Percentiles rank a stretch among this genome's conserved stretches.
Conservation (phyloP, 225 moss, liverwort and hornwort species). For the Marchantia polymorpha region DNA sequence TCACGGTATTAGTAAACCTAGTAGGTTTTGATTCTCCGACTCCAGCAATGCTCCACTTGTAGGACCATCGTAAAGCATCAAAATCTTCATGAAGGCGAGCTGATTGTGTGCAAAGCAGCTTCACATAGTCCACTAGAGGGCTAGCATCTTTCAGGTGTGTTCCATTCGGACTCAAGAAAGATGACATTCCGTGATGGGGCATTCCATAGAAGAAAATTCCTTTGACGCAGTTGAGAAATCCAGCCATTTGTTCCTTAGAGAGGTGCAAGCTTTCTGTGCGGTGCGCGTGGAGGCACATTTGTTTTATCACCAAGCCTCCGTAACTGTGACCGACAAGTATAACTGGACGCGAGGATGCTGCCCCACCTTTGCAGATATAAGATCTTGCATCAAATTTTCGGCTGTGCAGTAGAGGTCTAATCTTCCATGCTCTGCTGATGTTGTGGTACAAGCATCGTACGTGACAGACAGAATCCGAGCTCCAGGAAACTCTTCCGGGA, state of each 20-base stretch:
- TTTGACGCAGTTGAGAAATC: not conserved
- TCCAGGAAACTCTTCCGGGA: not conserved
- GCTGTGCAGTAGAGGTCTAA: not conserved
- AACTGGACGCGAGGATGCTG: not conserved
- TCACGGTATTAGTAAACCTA: no score
- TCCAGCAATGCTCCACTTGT: no score
- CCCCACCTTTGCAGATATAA: not conserved
- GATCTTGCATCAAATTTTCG: not conserved
- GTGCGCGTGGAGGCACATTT: not conserved
- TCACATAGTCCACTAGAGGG: no score
- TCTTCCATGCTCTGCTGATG: not conserved
- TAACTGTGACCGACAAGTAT: slow-evolving; percentile 5
- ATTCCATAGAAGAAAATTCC: not conserved
- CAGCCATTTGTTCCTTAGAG: no score
- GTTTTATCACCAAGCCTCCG: slow-evolving; percentile 1
- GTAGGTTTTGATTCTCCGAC: no score
- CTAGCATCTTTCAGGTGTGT: no score
- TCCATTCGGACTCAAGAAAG: no score
- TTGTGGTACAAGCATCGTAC: not conserved
- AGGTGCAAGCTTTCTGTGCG: not conserved
- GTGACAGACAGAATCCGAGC: not conserved
- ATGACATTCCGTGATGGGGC: not conserved
- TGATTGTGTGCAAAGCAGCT: no score
- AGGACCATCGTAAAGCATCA: no score
- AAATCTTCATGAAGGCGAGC: no score